Conservation (phyloP, 83 land plant genomes). For the Diphasiastrum complanatum region DNA sequence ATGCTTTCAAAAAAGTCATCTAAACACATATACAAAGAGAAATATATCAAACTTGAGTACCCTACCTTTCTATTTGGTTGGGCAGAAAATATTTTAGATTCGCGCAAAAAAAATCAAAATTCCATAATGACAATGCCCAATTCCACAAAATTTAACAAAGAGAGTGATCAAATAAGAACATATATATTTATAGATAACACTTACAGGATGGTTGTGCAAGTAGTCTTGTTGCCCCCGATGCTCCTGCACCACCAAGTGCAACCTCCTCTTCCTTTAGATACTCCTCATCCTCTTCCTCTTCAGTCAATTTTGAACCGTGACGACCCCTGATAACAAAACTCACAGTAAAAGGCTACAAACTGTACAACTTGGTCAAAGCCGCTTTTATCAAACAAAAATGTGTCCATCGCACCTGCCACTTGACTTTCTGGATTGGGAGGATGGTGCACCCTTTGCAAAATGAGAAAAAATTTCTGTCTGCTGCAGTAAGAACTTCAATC, state of each 20-base stretch:
- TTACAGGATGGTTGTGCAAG: constrained; percentile 84
- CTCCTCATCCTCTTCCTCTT: constrained; percentile 99
- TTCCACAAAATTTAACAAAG: not conserved
- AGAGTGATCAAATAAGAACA: no score
- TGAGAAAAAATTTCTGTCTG: constrained; percentile 98
- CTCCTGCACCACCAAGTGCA: constrained; percentile 29
- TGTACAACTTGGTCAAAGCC: no score
- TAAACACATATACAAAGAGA: no score
- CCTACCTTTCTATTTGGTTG: no score
- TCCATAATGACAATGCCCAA: no score
- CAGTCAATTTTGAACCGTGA: constrained; percentile 81
- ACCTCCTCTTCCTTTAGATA: constrained; percentile 87
- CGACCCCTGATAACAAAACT: constrained; percentile 55
- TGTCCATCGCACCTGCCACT: constrained; percentile 30
- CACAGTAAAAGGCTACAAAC: not conserved
- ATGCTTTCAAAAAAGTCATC: no score
- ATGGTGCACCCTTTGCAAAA: constrained; percentile 76
- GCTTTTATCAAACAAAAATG: not conserved
- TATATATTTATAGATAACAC: constrained; percentile 22
- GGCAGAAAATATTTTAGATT: no score
- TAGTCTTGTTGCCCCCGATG: constrained; percentile 68
- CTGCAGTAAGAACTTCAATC: constrained; percentile 80
- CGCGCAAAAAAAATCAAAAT: no score
- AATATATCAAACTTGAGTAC: no score
- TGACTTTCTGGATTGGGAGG: constrained; percentile 5